phyloP scores from a whole-genome alignment of 1,139 yeast genomes.

The Candida neerlandica region DNA sequence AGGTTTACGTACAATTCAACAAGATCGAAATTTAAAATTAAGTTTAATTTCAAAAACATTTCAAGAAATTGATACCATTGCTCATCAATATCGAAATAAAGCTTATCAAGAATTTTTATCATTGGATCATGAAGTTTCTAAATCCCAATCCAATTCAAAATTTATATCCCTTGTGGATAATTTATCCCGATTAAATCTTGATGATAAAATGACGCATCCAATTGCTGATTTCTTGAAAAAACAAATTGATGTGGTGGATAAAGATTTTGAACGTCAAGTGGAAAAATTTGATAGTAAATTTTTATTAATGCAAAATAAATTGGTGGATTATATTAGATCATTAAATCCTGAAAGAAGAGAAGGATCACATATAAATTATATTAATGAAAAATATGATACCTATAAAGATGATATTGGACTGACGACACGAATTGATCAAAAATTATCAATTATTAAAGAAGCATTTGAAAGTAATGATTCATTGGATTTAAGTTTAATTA shows the following conservation, averaged over 20 bases:
- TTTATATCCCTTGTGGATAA: conserved; percentile 45
- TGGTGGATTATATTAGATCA: conserved; percentile 39
- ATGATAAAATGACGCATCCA: conserved; percentile 27
- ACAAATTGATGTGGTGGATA: conserved; percentile 36
- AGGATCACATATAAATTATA: conserved; percentile 44
- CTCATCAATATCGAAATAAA: conserved; percentile 63
- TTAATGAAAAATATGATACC: conserved; percentile 41
- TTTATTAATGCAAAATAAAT: conserved; percentile 41
- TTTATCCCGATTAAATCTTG: conserved; percentile 35
- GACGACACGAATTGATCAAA: conserved; percentile 30
- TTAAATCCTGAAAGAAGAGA: conserved; percentile 34
- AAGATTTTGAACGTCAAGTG: conserved; percentile 41
- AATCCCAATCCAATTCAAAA: conserved; percentile 23
- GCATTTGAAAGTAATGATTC: conserved; percentile 44
- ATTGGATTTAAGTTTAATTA: conserved; percentile 45
- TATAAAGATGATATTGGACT: conserved; percentile 39
- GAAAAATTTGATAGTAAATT: conserved; percentile 39
- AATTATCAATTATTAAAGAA: conserved; percentile 32
- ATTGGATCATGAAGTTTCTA: conserved; percentile 38
- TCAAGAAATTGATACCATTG: conserved; percentile 64
- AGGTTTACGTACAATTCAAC: conserved; percentile 21
- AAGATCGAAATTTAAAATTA: conserved; percentile 41
- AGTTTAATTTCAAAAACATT: conserved; percentile 52
- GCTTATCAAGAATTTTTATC: conserved; percentile 61
- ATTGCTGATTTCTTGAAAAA: conserved; percentile 40